These are phyloP conservation scores for Paramecium bursaria DNA, from an alignment of 73 alveolate species.

Conservation along the genomic window DNA sequence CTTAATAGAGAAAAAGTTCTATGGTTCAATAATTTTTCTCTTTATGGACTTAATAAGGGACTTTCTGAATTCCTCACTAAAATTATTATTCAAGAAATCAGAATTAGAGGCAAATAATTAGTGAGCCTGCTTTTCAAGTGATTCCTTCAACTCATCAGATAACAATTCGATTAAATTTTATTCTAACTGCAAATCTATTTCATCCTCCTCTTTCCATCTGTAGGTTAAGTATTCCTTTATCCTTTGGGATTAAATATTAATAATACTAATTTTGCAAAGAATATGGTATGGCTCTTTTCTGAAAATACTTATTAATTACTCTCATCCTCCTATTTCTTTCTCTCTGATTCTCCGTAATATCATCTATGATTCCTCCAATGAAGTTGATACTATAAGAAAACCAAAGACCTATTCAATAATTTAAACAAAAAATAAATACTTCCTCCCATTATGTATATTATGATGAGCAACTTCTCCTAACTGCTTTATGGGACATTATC, in stretches of 20 bases:
- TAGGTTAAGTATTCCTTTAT: constrained; percentile 49
- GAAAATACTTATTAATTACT: constrained; percentile 44
- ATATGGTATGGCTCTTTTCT: constrained; percentile 4
- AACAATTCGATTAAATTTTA: constrained; percentile 35
- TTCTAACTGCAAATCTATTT: constrained; percentile 53
- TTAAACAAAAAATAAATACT: no score
- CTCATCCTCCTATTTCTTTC: constrained; percentile 37
- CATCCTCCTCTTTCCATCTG: constrained; percentile 67
- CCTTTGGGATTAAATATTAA: no score
- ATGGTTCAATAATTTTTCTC: constrained; percentile 45
- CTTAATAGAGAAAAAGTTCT: constrained; percentile 28
- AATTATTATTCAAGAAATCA: constrained; percentile 21
- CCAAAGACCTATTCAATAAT: constrained; percentile 53
- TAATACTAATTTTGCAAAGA: constrained; percentile 21
- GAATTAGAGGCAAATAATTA: constrained; percentile 8
- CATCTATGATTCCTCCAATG: constrained; percentile 35
- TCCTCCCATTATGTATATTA: constrained; percentile 33
- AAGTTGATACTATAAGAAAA: constrained; percentile 49
- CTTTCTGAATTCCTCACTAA: constrained; percentile 1
- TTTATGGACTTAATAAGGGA: constrained; percentile 13
- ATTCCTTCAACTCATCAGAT: constrained; percentile 62
- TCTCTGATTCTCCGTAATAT: not conserved
- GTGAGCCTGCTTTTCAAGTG: constrained; percentile 40
- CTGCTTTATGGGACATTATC: constrained; percentile 57
- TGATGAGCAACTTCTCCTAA: constrained; percentile 37